A percentile compares a stretch with the other conserved stretches of the same genome.
Conservation (phyloP, 2,329 filamentous ascomycete species). For the Clonostachys rosea region DNA sequence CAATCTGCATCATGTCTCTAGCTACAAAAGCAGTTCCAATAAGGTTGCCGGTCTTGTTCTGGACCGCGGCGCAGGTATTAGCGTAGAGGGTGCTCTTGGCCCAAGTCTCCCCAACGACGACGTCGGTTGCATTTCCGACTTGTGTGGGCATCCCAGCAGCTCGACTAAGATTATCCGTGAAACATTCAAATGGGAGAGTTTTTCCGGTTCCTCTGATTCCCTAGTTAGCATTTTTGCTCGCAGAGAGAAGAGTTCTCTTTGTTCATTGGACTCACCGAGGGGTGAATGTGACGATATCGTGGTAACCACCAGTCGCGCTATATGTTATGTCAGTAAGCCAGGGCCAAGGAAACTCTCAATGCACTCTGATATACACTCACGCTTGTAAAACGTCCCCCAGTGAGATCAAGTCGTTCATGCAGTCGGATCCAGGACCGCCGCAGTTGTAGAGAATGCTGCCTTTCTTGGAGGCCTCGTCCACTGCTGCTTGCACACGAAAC, state of each 20-base stretch:
- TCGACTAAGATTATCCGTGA: constrained; percentile 1
- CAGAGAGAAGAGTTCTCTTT: too few relatives aligned
- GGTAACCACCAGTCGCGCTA: constrained; percentile 13
- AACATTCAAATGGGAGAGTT: constrained; percentile 17
- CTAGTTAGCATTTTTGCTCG: neutral
- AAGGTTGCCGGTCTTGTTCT: constrained; percentile 21
- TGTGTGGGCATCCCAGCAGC: neutral
- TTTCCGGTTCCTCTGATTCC: constrained; percentile 14
- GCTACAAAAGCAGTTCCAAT: constrained; percentile 37
- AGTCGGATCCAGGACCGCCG: constrained; percentile 22
- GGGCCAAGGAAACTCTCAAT: neutral
- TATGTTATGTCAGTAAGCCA: neutral
- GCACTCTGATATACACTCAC: neutral
- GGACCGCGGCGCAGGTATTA: constrained; percentile 9
- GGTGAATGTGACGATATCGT: constrained; percentile 17
- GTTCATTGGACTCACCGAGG: constrained; percentile 12
- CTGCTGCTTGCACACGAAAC: constrained; percentile 12
- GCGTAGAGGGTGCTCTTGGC: constrained; percentile 8
- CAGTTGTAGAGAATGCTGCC: constrained; percentile 33
- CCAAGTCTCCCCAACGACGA: constrained; percentile 13
- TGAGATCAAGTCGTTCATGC: neutral
- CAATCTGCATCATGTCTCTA: constrained; percentile 36
- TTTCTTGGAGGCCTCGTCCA: constrained; percentile 17
- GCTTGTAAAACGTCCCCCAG: neutral
- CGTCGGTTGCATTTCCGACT: constrained; percentile 9